Evolutionary conservation across 352 stramenopile genomes (phyloP), one percentile per base, ranked within the genome.

Genomic region (Pythium aphanidermatum): DNA sequence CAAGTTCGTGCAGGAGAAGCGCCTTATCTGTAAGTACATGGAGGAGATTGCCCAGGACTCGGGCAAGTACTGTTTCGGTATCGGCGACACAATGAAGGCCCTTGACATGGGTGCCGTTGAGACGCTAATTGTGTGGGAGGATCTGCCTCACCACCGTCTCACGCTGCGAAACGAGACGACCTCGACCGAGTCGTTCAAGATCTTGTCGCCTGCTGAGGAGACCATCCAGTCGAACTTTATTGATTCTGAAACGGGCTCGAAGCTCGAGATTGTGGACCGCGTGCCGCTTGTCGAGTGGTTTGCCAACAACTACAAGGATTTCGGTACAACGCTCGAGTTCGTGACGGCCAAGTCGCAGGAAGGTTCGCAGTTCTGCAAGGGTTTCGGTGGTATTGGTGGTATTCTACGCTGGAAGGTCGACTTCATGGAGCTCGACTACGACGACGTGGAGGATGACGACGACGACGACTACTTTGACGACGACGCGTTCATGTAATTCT

Each of bases 1-100:
- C 60, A 99, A 99, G 74, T 95, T 99, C 39, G 96, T 99, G 48
- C 96, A 99, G 72, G 97, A 99, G 77, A 99, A 99, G 89, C 98
- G 97, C 55, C 74, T 99, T 23, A 95, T 99, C 38, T 92, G 97
- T 61, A 93, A 88, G 46, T 99, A 99, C 74, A 99, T 99, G 85
- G 97, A 99, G 51, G 96, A 99, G 71, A 99, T 99, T 56, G 89
- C 86, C 28, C 80, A 87, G 63, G 97, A 99, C 72, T 98, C 96
- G 21, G 97, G 97, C 55, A 99, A 98, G 65, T 99, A 98, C 80
- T 99, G 96, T 76, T 99, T 99, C 63, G 96, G 98, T 58, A 94
- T 99, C 21, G 67, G 87, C 20, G 96, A 99, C 74, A 99, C 96
- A 8, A 92, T 99, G 62, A 97, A 97, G 68, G 95, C 95, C 17